These are phyloP conservation scores for Tothia fuscella DNA, from an alignment of 2,329 filamentous ascomycete species.

Conservation along the genomic window DNA sequence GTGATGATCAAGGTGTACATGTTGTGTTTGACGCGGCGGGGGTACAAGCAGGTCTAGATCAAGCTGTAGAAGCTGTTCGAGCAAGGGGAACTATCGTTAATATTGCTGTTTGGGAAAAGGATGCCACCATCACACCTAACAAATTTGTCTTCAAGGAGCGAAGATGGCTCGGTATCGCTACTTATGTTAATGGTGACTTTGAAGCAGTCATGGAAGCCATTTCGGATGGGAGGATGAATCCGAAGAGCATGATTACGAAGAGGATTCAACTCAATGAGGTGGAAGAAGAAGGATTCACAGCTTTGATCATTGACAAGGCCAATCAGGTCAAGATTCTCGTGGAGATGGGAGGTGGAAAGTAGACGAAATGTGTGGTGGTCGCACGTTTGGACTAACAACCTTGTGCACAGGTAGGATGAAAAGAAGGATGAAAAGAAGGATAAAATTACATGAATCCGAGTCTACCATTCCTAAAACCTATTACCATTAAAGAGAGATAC, in stretches of 20 bases:
- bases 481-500: too few species aligned
- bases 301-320: slow-evolving; percentile 9
- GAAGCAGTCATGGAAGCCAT: slow-evolving; percentile 37
- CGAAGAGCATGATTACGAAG: slow-evolving; percentile 38
- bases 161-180: slow-evolving; percentile 40
- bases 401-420: too few species aligned
- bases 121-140: slow-evolving; percentile 37
- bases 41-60: slow-evolving; percentile 38
- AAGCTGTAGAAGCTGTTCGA: slow-evolving; percentile 36
- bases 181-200: slow-evolving; percentile 41
- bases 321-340: slow-evolving; percentile 11
- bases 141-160: slow-evolving; percentile 41
- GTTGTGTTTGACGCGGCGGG: slow-evolving; percentile 42
- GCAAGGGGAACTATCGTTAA: slow-evolving; percentile 42
- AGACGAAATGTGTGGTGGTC: too few species aligned
- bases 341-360: slow-evolving; percentile 4
- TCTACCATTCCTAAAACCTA: too few species aligned
- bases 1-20: slow-evolving; percentile 34
- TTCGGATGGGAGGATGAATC: slow-evolving; percentile 28
- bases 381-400: too few species aligned
- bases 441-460: too few species aligned
- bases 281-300: slow-evolving; percentile 20
- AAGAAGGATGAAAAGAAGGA: too few species aligned
- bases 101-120: slow-evolving; percentile 44
- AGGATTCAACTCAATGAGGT: slow-evolving; percentile 34